Base-by-base conservation (phyloP, 164 flowering plant species). In the Stephania cephalantha region DNA sequence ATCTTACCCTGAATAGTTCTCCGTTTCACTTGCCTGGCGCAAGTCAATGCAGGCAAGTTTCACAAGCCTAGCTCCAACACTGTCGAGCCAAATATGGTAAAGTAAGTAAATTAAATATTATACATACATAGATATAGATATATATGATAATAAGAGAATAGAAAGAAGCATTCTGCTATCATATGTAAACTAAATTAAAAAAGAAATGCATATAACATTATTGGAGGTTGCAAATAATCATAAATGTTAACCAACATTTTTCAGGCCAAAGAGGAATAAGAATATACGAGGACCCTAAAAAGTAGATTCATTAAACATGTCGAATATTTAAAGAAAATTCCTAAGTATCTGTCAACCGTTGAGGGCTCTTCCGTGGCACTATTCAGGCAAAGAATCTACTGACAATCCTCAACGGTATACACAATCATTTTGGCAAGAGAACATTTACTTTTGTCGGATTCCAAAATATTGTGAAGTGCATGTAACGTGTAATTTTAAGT, bases 31-130 rank as follows among this genome's bases (percentile, higher is more conserved):
- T 70, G 46, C 46, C 17, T 9, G 46, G 18, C 45, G 44, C 20
- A 74, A 66, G n/a, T 74, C 71, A 66, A 7, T 10, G 50, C 76
- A 74, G 45, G 64, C 71, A 31, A 30, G 29, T 17, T 18, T 66
- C 5, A 67, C 48, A 9, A 15, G 53, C 29, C 69, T 12, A 18
- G 64, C 70, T 67, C 71, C 76, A 29, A 74, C 71, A 74, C 71
- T 74, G 71, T n/a, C 30, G 61, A 9, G 46, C 29, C 25, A 48
- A 66, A 46, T 15, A 74, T 42, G 68, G 8, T 3, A 58, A 58
- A 58, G 6, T 17, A 15, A 55, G 61, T 58, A 58, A 58, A n/a
- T n/a, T 58, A 15, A 35, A 35, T 35, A 35, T 35, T 35, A 35
- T 25, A 25, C 25, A 25, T 25, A 25, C 25, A 25, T n/a, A 12